Base-by-base conservation (phyloP, 805 yeast genomes). In the Zygoascus ofunaensis region DNA sequence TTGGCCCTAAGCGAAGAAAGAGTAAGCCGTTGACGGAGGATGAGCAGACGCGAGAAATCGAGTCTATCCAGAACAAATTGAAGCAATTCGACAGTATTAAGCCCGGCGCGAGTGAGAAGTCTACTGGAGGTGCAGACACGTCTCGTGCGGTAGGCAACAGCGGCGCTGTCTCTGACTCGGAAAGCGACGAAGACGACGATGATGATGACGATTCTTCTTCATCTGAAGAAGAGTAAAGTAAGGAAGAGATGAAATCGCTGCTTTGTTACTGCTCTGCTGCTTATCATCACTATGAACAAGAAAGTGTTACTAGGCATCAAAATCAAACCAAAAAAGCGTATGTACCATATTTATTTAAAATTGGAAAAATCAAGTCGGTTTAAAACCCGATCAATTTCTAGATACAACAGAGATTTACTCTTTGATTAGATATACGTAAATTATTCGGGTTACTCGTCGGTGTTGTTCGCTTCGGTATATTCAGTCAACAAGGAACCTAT, bases 61-160 rank as follows among this genome's bases (percentile, higher is more conserved):
- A 79, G 57, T 75, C 73, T 54, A 70, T 84, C 58, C 82, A 79
- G 62, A 76, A 77, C 62, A 80, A 87, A 64, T 69, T 90, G 55
- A 87, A 84, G 52, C 80, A 84, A 55, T 71, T 82, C 54, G 83
- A 82, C 43, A 47, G 51, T 43, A 55, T 50, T 15, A 48, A 54
- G 34, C 56, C 56, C 33, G 56, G 56, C 17, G 48, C 50, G 35
- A n/a, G 19, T 26, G 22, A 35, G 21, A 45, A 37, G 39, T 47
- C 56, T 48, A 43, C 52, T 34, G 51, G 50, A 33, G 44, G 53
- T 39, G 49, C 50, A 18, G 45, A 35, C 10, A 33, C 26, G 4
- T 34, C 21, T 15, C 30, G 12, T 26, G 30, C 30, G 12, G 30
- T 26, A 8, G 12, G 30, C 30, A 26, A 26, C 30, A 26, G 10